phyloP scores from a whole-genome alignment of 2,329 filamentous ascomycete species.

The Magnaporthiopsis rhizophila region DNA sequence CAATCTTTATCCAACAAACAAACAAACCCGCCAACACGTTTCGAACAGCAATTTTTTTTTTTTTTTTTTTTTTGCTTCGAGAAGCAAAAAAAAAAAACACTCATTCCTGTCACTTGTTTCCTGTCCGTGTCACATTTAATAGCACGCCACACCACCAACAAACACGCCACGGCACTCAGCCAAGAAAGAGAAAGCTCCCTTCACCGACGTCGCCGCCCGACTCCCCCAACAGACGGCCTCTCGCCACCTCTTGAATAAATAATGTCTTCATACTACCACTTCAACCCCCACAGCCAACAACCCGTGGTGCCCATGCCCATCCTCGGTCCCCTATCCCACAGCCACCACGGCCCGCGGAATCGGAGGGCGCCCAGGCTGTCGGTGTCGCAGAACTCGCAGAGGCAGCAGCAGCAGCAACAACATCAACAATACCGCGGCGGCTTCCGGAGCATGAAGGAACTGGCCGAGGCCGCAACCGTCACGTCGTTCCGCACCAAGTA shows the following conservation, averaged over 20 bases:
- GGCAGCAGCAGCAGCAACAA: constrained; percentile 60
- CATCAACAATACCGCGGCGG: constrained; percentile 39
- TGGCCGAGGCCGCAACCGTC: constrained; percentile 68
- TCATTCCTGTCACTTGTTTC: background rate
- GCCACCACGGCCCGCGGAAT: constrained; percentile 76
- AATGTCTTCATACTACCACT: constrained; percentile 60
- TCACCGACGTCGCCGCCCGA: background rate
- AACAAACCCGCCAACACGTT: background rate
- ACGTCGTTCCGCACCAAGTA: constrained; percentile 78
- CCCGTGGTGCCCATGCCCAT: constrained; percentile 45
- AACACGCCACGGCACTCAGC: background rate
- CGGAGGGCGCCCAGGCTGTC: constrained; percentile 75
- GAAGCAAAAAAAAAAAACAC: too few relatives aligned
- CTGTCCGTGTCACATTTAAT: background rate
- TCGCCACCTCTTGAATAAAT: constrained; percentile 8
- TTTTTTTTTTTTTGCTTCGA: too few relatives aligned
- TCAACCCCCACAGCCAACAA: constrained; percentile 50
- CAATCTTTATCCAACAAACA: background rate
- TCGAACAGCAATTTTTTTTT: background rate
- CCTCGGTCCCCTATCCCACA: constrained; percentile 54
- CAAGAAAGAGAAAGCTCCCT: too few relatives aligned
- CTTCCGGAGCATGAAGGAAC: constrained; percentile 78
- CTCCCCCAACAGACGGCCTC: constrained; percentile 3
- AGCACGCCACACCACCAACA: too few relatives aligned
- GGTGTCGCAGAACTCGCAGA: constrained; percentile 73